Percentiles rank a stretch among this genome's conserved stretches.
These are phyloP conservation scores for Paramecium sonneborni DNA, from an alignment of 73 alveolate species.

Conservation along the genomic window DNA sequence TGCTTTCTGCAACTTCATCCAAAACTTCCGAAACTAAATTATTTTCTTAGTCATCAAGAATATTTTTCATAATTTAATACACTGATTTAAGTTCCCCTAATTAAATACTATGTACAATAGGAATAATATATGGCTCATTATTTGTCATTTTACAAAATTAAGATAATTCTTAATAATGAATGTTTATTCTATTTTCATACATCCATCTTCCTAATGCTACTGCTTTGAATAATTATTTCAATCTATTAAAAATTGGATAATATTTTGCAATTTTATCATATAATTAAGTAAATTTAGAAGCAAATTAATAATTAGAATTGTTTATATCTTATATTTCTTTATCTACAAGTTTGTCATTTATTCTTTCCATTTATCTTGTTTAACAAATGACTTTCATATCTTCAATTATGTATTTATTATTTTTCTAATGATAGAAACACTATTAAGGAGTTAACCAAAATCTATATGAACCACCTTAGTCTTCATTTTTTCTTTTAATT, in stretches of 20 bases:
- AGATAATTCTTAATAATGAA: neutral
- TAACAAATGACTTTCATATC: neutral
- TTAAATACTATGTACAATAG: neutral
- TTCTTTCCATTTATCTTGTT: neutral
- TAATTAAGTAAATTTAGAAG: neutral
- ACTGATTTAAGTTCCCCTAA: too few species aligned
- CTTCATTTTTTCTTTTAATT: too few species aligned
- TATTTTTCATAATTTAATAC: too few species aligned
- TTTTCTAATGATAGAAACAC: neutral
- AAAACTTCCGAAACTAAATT: too few species aligned
- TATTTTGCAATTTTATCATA: neutral
- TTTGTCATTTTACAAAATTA: neutral
- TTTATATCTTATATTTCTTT: neutral
- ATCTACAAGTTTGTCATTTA: neutral
- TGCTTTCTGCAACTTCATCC: too few species aligned
- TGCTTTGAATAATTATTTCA: conserved; percentile 23
- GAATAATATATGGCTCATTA: neutral
- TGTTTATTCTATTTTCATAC: neutral
- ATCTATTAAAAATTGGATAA: conserved; percentile 27
- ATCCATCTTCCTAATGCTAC: conserved; percentile 34
- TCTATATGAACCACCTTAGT: too few species aligned
- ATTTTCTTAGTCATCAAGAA: too few species aligned
- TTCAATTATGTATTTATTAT: neutral
- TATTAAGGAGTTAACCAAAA: conserved; percentile 6
- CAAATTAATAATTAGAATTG: neutral